A percentile compares a stretch with the other conserved stretches of the same genome.
These are phyloP conservation scores for Pythium rhizo-oryzae DNA, from an alignment of 352 stramenopile species.

Conservation along the genomic window DNA sequence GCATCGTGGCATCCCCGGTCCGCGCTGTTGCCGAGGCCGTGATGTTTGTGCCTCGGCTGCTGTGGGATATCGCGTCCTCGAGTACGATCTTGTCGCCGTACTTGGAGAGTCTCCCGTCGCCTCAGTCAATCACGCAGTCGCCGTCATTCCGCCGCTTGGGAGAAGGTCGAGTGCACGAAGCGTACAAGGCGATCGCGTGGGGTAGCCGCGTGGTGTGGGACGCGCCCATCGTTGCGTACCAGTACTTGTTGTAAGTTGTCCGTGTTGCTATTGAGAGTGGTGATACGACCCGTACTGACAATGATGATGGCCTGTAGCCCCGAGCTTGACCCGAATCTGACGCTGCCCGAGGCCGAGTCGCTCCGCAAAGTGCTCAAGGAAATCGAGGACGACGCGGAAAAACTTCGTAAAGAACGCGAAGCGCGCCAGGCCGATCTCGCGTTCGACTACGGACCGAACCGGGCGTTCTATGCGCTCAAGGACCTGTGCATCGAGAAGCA, in stretches of 20 bases:
- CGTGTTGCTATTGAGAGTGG: no score
- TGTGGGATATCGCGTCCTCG: conserved; percentile 49
- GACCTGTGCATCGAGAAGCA: conserved; percentile 77
- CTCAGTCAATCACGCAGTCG: conserved; percentile 27
- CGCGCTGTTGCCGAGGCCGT: conserved; percentile 53
- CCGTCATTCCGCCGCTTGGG: conserved; percentile 66
- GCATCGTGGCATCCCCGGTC: conserved; percentile 57
- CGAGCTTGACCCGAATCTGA: conserved; percentile 54
- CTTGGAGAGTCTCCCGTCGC: conserved; percentile 43
- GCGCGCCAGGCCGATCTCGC: conserved; percentile 41
- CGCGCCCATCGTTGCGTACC: conserved; percentile 62
- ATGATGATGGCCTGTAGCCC: conserved; percentile 39
- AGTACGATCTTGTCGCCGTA: conserved; percentile 27
- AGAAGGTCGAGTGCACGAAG: conserved; percentile 48
- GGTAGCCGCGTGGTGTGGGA: conserved; percentile 64
- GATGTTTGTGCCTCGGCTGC: conserved; percentile 46
- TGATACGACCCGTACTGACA: neutral
- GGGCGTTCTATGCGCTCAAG: conserved; percentile 76
- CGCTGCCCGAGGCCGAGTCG: conserved; percentile 63
- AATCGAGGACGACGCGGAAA: conserved; percentile 65
- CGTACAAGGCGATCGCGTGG: conserved; percentile 53
- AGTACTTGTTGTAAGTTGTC: conserved; percentile 68
- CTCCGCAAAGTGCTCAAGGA: conserved; percentile 65
- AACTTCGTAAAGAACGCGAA: conserved; percentile 53
- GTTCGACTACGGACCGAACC: conserved; percentile 70